Conservation (phyloP, 2,329 filamentous ascomycete species). For the Stagonosporopsis cucurbitacearum region DNA sequence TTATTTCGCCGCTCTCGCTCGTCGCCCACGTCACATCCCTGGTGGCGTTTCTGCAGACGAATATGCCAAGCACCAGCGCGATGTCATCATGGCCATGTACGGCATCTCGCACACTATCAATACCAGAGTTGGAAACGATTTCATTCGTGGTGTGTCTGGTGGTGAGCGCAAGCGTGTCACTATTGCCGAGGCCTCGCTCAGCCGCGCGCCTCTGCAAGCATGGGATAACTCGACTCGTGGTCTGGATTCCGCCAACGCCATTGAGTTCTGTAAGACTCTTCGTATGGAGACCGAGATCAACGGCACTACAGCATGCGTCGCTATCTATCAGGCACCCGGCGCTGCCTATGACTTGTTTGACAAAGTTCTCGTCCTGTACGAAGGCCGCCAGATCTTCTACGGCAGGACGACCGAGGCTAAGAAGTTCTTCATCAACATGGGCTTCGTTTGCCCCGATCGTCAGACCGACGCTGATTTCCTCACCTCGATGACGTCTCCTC, state of each 20-base stretch:
- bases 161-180: slow-evolving; percentile 82
- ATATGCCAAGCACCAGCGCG: slow-evolving; percentile 69
- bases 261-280: slow-evolving; percentile 76
- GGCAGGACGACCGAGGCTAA: slow-evolving; percentile 69
- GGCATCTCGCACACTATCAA: slow-evolving; percentile 76
- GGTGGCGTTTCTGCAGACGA: slow-evolving; percentile 61
- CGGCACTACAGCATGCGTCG: slow-evolving; percentile 69
- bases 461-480: slow-evolving; percentile 79
- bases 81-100: slow-evolving; percentile 71
- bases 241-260: slow-evolving; percentile 75
- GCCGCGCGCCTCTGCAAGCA: slow-evolving; percentile 67
- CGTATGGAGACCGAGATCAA: slow-evolving; percentile 72
- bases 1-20: slow-evolving; percentile 75
- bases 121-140: slow-evolving; percentile 77
- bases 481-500: slow-evolving; percentile 70
- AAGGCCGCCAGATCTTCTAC: slow-evolving; percentile 75
- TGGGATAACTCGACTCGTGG: slow-evolving; percentile 83
- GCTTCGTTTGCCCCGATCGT: slow-evolving; percentile 73
- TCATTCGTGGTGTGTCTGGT: slow-evolving; percentile 74
- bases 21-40: slow-evolving; percentile 68
- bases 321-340: slow-evolving; percentile 76
- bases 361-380: slow-evolving; percentile 71
- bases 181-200: slow-evolving; percentile 78
- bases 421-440: slow-evolving; percentile 72
- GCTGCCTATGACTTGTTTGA: slow-evolving; percentile 73